Percentiles rank a stretch among this genome's conserved stretches.
These are phyloP conservation scores for Mucor plumbeus DNA, from an alignment of 371 early-diverging fungal species.

Conservation along the genomic window DNA sequence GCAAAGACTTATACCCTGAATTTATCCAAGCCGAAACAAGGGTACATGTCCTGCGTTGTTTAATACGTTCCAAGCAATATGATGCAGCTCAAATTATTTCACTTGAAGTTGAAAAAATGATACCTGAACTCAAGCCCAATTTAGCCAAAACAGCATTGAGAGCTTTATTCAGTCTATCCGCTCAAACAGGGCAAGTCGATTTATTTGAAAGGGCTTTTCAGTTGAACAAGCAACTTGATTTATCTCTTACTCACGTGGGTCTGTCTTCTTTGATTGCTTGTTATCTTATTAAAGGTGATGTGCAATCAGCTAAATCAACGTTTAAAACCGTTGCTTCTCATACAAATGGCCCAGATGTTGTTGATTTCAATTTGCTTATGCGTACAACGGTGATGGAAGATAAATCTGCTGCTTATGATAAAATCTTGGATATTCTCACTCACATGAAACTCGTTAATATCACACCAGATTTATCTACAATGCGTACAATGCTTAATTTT, in stretches of 20 bases:
- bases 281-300: slow-evolving; percentile 31
- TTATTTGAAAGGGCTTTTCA: slow-evolving; percentile 31
- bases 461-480: slow-evolving; percentile 37
- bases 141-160: slow-evolving; percentile 15
- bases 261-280: slow-evolving; percentile 40
- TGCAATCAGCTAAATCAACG: slow-evolving; percentile 31
- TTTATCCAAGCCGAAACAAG: slow-evolving; percentile 14
- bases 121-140: slow-evolving; percentile 10
- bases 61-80: slow-evolving; percentile 25
- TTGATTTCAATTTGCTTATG: slow-evolving; percentile 50
- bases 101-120: slow-evolving; percentile 14
- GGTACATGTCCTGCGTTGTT: slow-evolving; percentile 25
- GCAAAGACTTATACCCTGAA: slow-evolving; percentile 35
- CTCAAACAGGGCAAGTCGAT: slow-evolving; percentile 36
- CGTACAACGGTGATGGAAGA: slow-evolving; percentile 30
- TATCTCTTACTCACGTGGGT: slow-evolving; percentile 30
- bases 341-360: slow-evolving; percentile 41
- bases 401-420: slow-evolving; percentile 21
- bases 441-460: slow-evolving; percentile 46
- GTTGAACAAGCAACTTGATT: slow-evolving; percentile 14
- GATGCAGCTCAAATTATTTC: slow-evolving; percentile 16
- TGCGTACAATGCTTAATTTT: slow-evolving; percentile 36
- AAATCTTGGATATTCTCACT: slow-evolving; percentile 39
- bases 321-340: slow-evolving; percentile 31
- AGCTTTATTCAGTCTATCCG: slow-evolving; percentile 35